Evolutionary conservation across 768 basidiomycete genomes (phyloP), one percentile per base, ranked within the genome.

Genomic region (Austroboletus festivus): DNA sequence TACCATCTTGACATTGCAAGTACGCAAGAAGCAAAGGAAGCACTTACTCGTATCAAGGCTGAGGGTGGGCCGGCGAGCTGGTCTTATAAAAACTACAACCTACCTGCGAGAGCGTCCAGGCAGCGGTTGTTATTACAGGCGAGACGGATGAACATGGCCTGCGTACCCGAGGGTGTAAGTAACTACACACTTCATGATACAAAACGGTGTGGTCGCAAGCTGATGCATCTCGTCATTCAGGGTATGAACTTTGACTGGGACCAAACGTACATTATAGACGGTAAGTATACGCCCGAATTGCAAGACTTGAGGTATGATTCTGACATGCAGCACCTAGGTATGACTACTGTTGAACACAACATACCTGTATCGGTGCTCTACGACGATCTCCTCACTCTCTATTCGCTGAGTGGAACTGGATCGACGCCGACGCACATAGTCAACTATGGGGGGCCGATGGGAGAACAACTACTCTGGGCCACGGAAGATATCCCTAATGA

Each of bases 241-340:
- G 86, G 86, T 9, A 86, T 86, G 85, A 86, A 85, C 58, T 80
- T 73, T 23, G 86, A 89, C 56, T 89, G 86, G 86, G 85, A 88
- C 56, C 64, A 81, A 54, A 86, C 86, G 0, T 89, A 87, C 55
- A 86, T 88, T 47, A 68, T 86, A n/a, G 86, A 89, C 57, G 86
- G 86, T 81, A 50, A 50, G 69, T 52, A n/a, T 31, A 24, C 10
- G 19, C 6, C n/a, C 6, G 35, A 12, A 6, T 12, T 28, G 28
- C 28, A 28, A 46, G n/a, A 5, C 21, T 6, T 7, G 15, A 12
- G 28, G 20, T n/a, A 35, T n/a, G 18, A 21, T 12, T 21, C 50
- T 48, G 38, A 42, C 41, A 23, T 30, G 19, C 23, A 18, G 10
- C 18, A 30, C 37, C 26, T 44, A 86, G 85, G 85, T 16, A 87